Conservation (phyloP, 2,329 filamentous ascomycete species). For the Fusarium longipes region DNA sequence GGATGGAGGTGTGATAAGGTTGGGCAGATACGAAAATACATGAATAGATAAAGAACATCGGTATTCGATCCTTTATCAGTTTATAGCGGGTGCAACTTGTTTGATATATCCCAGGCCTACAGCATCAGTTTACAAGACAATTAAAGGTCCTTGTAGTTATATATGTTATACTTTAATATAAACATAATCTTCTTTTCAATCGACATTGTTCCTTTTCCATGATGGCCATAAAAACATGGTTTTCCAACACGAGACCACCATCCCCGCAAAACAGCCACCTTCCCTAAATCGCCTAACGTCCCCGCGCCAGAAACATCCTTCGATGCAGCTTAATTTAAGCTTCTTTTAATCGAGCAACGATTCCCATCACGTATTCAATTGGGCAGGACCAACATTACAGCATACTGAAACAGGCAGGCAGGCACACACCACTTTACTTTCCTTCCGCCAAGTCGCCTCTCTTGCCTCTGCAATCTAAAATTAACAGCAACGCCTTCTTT, state of each 20-base stretch:
- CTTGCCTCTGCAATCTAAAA: neutral
- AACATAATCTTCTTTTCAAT: neutral
- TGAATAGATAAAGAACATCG: neutral
- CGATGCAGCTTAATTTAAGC: constrained; percentile 40
- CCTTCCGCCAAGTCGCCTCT: neutral
- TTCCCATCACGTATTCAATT: constrained; percentile 4
- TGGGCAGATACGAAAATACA: constrained; percentile 22
- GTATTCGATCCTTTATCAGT: neutral
- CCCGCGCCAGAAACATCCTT: constrained; percentile 27
- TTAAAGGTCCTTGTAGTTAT: neutral
- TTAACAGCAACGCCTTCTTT: neutral
- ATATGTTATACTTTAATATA: too few relatives aligned
- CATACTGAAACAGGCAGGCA: neutral
- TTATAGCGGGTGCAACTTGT: neutral
- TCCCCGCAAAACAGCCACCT: constrained; percentile 32
- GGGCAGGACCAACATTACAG: neutral
- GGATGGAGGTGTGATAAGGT: constrained; percentile 3
- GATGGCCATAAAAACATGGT: neutral
- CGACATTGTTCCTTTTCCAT: neutral
- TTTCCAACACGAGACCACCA: constrained; percentile 4
- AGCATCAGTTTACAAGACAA: neutral
- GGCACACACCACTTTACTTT: neutral
- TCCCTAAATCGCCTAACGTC: constrained; percentile 36
- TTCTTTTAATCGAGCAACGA: constrained; percentile 25
- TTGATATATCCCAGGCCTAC: too few relatives aligned